Evolutionary conservation across 495 filamentous ascomycete species (phyloP), one percentile per base, ranked within the genome.

Genomic region (Penicillium subrubescens): DNA sequence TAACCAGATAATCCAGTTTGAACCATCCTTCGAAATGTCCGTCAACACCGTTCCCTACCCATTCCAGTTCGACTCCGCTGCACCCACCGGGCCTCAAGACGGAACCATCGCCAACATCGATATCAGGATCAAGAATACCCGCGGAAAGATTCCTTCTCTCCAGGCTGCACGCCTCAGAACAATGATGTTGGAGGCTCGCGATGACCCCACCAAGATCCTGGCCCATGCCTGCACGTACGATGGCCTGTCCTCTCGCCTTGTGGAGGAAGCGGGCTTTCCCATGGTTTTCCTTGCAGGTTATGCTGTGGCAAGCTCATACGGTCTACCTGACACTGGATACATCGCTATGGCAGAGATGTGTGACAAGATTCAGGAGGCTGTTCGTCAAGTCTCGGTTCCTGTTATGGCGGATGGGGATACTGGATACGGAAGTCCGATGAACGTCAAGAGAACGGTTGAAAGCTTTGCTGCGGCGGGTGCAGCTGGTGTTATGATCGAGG

Each of bases 331-430:
- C 57, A 77, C 79, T 4, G 79, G 79, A 29, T 81, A 81, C 46
- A 79, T 81, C 31, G 78, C 77, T 8, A 77, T 80, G 69, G 67
- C 68, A 33, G 79, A 82, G 56, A 77, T 82, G 75, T 79, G 74
- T 57, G 65, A 73, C n/a, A 77, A 73, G 62, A 77, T 80, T 57
- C 77, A 78, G 55, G 74, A 81, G 53, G 66, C 68, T 0, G 71
- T 70, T 12, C 68, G 76, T 1, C 73, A 77, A 29, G 76, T 77
- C 6, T 68, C 41, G 11, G 21, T 81, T 0, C 79, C 77, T 0
- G 66, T 82, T 19, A 73, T 81, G 72, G 79, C 71, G 0, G 79
- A 81, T 64, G 78, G 74, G 1, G 76, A 80, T 56, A 80, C 76
- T 4, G 77, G 79, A 21, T 80, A 78, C 54, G 79, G 79, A 15